phyloP scores from a whole-genome alignment of 306 rosid species.

The Cyclanthera cordifolia region DNA sequence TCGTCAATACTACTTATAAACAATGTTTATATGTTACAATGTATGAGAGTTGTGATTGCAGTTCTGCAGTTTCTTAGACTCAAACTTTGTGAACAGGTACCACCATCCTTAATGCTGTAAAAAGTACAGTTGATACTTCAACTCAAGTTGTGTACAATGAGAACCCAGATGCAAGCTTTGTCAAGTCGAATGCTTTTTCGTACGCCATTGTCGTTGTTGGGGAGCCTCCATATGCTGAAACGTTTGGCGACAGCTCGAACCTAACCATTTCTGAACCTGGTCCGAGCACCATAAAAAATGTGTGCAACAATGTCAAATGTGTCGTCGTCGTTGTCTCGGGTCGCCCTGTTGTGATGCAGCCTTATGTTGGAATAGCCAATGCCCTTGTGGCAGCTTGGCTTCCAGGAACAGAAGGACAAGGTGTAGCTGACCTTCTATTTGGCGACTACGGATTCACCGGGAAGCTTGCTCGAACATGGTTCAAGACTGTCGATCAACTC shows the following conservation, averaged over 20 bases:
- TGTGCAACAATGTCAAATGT: slow-evolving; percentile 50
- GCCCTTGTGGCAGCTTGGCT: slow-evolving; percentile 96
- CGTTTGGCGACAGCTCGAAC: slow-evolving; percentile 60
- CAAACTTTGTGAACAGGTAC: slow-evolving; percentile 39
- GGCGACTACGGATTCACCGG: slow-evolving; percentile 75
- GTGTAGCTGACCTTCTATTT: slow-evolving; percentile 52
- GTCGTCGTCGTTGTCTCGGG: slow-evolving; percentile 65
- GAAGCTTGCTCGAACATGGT: slow-evolving; percentile 78
- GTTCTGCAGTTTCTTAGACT: background rate
- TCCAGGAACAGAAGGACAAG: slow-evolving; percentile 97
- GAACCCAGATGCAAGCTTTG: slow-evolving; percentile 49
- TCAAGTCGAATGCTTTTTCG: slow-evolving; percentile 50
- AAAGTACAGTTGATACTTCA: slow-evolving; percentile 46
- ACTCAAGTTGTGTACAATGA: slow-evolving; percentile 64
- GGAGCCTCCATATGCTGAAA: slow-evolving; percentile 82
- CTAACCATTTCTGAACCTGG: slow-evolving; percentile 66
- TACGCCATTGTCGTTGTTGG: slow-evolving; percentile 74
- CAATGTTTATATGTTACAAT: background rate
- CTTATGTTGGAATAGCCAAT: slow-evolving; percentile 45
- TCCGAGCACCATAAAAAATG: slow-evolving; percentile 52
- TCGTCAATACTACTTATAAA: background rate
- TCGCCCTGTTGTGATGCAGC: slow-evolving; percentile 77
- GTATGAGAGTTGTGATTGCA: background rate
- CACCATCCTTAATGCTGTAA: slow-evolving; percentile 66
- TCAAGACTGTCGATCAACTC: slow-evolving; percentile 63